Conservation (phyloP, 805 yeast genomes). For the Spathaspora boniae region DNA sequence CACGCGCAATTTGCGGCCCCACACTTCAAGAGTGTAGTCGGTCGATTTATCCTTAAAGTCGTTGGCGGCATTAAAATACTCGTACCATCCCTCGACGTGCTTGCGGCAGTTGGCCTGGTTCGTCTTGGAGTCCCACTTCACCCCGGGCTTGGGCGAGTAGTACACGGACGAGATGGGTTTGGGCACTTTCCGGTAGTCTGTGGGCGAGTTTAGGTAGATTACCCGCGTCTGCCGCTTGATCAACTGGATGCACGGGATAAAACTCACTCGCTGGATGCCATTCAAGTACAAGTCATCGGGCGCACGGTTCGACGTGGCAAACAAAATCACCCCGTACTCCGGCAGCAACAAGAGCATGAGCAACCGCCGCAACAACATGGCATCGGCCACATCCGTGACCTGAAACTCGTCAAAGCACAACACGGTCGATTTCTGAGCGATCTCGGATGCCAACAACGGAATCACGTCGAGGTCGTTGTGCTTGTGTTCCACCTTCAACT, state of each 20-base stretch:
- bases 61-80: constrained; percentile 67
- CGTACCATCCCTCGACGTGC: constrained; percentile 78
- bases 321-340: constrained; percentile 78
- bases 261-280: constrained; percentile 89
- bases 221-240: constrained; percentile 74
- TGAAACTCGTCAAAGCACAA: constrained; percentile 96
- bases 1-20: constrained; percentile 83
- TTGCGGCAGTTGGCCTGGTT: constrained; percentile 48
- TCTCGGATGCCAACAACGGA: constrained; percentile 78
- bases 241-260: constrained; percentile 85
- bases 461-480: constrained; percentile 74
- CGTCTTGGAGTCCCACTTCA: constrained; percentile 48
- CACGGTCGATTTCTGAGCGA: constrained; percentile 71
- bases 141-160: constrained; percentile 65
- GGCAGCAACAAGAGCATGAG: constrained; percentile 63
- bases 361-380: constrained; percentile 85
- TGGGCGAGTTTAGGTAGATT: constrained; percentile 79
- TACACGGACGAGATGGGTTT: constrained; percentile 80
- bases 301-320: constrained; percentile 92
- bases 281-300: constrained; percentile 92
- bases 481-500: constrained; percentile 55
- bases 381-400: constrained; percentile 98
- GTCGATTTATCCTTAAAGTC: constrained; percentile 17
- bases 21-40: constrained; percentile 48
- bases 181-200: constrained; percentile 88